Base-by-base conservation (phyloP, 2,329 filamentous ascomycete species). In the Camillea tinctor region DNA sequence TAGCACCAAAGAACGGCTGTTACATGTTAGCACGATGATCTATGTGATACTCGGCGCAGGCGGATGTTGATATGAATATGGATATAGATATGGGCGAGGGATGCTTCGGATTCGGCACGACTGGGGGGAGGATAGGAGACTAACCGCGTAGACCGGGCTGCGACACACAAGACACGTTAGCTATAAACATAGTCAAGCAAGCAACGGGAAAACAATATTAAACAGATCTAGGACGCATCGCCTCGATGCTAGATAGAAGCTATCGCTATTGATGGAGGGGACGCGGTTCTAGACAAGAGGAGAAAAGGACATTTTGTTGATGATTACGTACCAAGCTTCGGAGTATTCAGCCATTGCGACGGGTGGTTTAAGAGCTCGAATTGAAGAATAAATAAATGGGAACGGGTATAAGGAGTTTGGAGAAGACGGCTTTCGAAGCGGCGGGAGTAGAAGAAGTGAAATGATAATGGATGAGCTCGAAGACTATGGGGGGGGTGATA, bases 71-170 rank as follows among this genome's bases (percentile, higher is more conserved):
- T n/a, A n/a, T n/a, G n/a, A n/a, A n/a, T n/a, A n/a, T n/a, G n/a
- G n/a, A n/a, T n/a, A n/a, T n/a, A n/a, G n/a, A n/a, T 21, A 23
- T 52, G 23, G 60, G 53, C 30, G 55, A 56, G 52, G 58, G 50
- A 53, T 48, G 22, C 58, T 68, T 65, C 67, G 67, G 68, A 57
- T 68, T 68, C 61, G 64, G 60, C 60, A 57, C 53, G 61, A 62
- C 62, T 56, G 53, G 59, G 56, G 53, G 57, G 44, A 48, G 60
- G 67, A 61, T 64, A 62, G 58, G 70, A 67, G 74, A 97, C 94
- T 92, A 88, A 98, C 95, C 86, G 95, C 92, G 84, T 98, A 99
- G 75, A 96, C 94, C 82, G 94, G 94, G 84, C 94, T 99, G 73
- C 65, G 36, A 75, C 55, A 60, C 66, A 64, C 61, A 62, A 53